Evolutionary conservation across 2,329 filamentous ascomycete genomes (phyloP).

Genomic region (Hirsutella minnesotensis): DNA sequence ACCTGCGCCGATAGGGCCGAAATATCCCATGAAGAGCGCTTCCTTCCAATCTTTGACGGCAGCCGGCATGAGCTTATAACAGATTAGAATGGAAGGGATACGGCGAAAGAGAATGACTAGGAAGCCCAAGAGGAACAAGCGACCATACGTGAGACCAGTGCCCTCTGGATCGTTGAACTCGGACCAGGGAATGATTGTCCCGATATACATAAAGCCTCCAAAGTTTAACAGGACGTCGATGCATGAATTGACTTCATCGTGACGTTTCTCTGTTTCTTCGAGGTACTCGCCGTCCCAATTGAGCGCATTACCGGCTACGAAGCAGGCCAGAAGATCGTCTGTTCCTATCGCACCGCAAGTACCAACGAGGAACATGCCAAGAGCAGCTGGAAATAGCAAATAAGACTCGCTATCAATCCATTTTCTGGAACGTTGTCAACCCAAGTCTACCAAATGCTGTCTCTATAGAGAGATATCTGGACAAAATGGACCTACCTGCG

Average conservation of each 20-base stretch:
- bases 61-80: conserved; percentile 43
- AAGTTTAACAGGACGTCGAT: conserved; percentile 49
- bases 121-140: conserved; percentile 38
- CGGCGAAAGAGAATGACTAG: conserved; percentile 43
- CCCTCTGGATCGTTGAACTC: conserved; percentile 39
- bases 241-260: conserved; percentile 48
- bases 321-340: conserved; percentile 49
- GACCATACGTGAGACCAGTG: conserved; percentile 38
- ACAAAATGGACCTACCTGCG: conserved; percentile 17
- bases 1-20: conserved; percentile 67
- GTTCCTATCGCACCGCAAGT: conserved; percentile 45
- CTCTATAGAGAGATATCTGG: no score
- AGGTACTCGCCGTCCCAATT: conserved; percentile 54
- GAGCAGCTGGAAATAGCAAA: conserved; percentile 36
- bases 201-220: conserved; percentile 48
- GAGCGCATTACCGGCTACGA: conserved; percentile 44
- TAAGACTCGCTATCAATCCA: conserved; percentile 47
- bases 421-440: conserved; percentile 17
- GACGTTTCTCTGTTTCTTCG: conserved; percentile 39
- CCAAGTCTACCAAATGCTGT: no score
- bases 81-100: conserved; percentile 42
- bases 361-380: conserved; percentile 45
- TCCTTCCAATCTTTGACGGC: conserved; percentile 42
- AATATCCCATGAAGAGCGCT: conserved; percentile 52
- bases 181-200: conserved; percentile 41